A percentile compares a stretch with the other conserved stretches of the same genome.
These are phyloP conservation scores for Plasmodium inui DNA, from an alignment of 169 alveolate species.

Conservation along the genomic window DNA sequence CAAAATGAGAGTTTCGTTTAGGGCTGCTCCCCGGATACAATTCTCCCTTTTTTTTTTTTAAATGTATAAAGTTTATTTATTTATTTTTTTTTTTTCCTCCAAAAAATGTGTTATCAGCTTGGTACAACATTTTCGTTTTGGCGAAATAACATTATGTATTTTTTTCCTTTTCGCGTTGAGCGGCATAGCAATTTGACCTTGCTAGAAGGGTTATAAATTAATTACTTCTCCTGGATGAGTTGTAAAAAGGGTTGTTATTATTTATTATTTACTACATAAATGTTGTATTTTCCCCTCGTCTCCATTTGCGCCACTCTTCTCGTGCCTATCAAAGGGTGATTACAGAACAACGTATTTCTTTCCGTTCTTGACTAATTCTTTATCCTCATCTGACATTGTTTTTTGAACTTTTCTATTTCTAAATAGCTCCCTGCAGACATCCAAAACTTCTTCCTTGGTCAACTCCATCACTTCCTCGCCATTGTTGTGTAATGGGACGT, in stretches of 20 bases:
- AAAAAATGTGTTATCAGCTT: no score
- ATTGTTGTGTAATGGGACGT: not conserved
- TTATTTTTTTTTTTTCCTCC: not conserved
- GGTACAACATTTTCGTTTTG: no score
- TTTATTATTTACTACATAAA: not conserved
- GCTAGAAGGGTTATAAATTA: no score
- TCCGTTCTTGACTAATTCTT: conserved; percentile 6
- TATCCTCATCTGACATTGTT: not conserved
- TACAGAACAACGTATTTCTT: conserved; percentile 1
- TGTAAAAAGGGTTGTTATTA: no score
- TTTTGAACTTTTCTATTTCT: not conserved
- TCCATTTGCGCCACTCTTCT: not conserved
- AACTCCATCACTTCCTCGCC: not conserved
- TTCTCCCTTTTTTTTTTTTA: not conserved
- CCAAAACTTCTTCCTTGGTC: not conserved
- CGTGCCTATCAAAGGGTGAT: not conserved
- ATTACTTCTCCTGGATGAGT: no score
- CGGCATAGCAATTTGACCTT: no score
- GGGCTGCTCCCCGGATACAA: not conserved
- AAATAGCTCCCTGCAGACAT: conserved; percentile 9
- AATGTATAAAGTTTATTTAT: not conserved
- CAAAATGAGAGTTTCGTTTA: not conserved
- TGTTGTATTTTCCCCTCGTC: not conserved
- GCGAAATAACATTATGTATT: no score
- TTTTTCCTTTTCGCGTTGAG: no score